A percentile compares a stretch with the other conserved stretches of the same genome.
Evolutionary conservation across 1,139 yeast genomes (phyloP).

Genomic region (Saccharomyces hybrid): DNA sequence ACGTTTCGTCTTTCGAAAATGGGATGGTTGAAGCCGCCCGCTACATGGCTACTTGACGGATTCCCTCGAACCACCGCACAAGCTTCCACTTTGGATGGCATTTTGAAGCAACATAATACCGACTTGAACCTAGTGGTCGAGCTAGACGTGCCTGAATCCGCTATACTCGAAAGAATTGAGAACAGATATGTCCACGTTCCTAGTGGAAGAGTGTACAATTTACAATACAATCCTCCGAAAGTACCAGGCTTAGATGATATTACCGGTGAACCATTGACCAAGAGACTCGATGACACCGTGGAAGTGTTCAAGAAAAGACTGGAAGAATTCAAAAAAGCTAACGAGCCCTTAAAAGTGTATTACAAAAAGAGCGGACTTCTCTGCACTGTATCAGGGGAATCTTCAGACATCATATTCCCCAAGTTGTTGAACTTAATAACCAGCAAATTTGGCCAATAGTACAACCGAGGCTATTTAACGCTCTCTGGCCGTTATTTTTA

Average conservation of each 20-base stretch:
- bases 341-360: conserved; percentile 58
- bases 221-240: conserved; percentile 85
- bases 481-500: not conserved
- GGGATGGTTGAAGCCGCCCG: conserved; percentile 40
- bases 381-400: conserved; percentile 57
- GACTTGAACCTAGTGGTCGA: conserved; percentile 75
- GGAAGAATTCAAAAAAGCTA: conserved; percentile 49
- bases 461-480: not conserved
- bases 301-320: conserved; percentile 63
- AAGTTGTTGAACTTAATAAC: conserved; percentile 39
- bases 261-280: conserved; percentile 77
- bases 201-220: conserved; percentile 79
- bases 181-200: conserved; percentile 78
- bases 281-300: conserved; percentile 73
- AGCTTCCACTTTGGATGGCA: conserved; percentile 51
- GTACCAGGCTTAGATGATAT: conserved; percentile 73
- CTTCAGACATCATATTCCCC: conserved; percentile 80
- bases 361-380: conserved; percentile 50
- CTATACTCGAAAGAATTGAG: conserved; percentile 72
- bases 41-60: conserved; percentile 80
- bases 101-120: conserved; percentile 37
- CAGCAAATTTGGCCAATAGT: not conserved
- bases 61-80: conserved; percentile 78
- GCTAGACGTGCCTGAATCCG: conserved; percentile 71
- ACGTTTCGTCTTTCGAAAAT: conserved; percentile 40